These are phyloP conservation scores for Rhodotorula sp. DNA, from an alignment of 1,284 basidiomycete species.

Conservation along the genomic window DNA sequence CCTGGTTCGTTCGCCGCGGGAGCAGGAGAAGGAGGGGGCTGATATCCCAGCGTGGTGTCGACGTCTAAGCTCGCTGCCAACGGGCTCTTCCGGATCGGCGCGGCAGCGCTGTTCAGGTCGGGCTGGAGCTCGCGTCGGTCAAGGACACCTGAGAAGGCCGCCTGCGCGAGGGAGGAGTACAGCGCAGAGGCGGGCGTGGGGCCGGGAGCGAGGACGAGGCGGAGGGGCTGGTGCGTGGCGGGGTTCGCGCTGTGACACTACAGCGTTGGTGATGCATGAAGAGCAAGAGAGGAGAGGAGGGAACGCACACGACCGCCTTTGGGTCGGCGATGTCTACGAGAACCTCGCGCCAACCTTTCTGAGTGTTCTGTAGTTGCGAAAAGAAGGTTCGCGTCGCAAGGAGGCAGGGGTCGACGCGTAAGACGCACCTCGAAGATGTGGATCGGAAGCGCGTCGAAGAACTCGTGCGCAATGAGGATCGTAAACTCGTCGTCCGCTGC, in stretches of 20 bases:
- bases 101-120: conserved; percentile 1
- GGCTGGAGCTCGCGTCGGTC: conserved; percentile 1
- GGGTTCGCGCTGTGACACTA: conserved; percentile 14
- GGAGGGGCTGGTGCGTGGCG: conserved; percentile 28
- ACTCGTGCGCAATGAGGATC: conserved; percentile 91
- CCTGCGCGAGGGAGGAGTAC: conserved; percentile 33
- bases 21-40: conserved; percentile 61
- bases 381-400: neutral
- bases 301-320: conserved; percentile 29
- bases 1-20: conserved; percentile 68
- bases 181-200: conserved; percentile 43
- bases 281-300: neutral
- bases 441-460: conserved; percentile 95
- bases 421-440: conserved; percentile 77
- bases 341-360: conserved; percentile 84
- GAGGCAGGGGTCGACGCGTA: neutral
- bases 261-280: neutral
- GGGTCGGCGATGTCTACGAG: conserved; percentile 62
- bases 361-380: conserved; percentile 61
- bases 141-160: conserved; percentile 5
- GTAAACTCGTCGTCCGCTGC: conserved; percentile 64
- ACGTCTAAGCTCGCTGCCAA: conserved; percentile 21
- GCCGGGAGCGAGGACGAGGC: conserved; percentile 41
- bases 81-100: neutral
- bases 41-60: conserved; percentile 35